phyloP scores from a whole-genome alignment of 139 green algal species.

The Chlorokybus atmophyticus region DNA sequence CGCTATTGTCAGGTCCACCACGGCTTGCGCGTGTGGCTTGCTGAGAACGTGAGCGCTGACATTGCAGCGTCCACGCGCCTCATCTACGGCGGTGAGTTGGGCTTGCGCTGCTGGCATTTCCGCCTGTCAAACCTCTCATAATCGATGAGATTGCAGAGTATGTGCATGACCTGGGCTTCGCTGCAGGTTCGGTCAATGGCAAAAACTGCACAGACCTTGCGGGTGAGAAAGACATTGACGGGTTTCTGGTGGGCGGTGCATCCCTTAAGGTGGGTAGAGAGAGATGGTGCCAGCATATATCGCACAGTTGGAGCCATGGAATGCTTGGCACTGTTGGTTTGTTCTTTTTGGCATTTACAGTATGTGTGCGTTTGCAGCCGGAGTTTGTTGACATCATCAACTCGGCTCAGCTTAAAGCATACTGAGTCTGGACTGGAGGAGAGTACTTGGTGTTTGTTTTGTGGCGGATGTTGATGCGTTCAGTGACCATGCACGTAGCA shows the following conservation, averaged over 20 bases:
- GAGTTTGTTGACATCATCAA: slow-evolving; percentile 7
- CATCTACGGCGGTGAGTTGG: slow-evolving; percentile 29
- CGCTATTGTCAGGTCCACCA: slow-evolving; percentile 75
- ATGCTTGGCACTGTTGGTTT: background rate
- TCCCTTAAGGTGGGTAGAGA: slow-evolving; percentile 18
- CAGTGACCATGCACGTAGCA: too few species aligned
- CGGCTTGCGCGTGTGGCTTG: slow-evolving; percentile 68
- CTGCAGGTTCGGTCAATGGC: slow-evolving; percentile 55
- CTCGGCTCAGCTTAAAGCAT: too few species aligned
- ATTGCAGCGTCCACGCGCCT: slow-evolving; percentile 26
- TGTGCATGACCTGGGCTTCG: background rate
- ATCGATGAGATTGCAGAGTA: background rate
- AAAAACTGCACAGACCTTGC: slow-evolving; percentile 68
- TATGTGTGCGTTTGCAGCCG: background rate
- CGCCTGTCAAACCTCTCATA: background rate
- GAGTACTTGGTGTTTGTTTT: too few species aligned
- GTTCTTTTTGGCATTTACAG: background rate
- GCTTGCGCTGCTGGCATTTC: too few species aligned
- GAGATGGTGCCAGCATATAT: background rate
- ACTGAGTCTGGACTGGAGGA: too few species aligned
- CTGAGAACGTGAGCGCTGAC: slow-evolving; percentile 45
- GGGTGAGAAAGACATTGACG: slow-evolving; percentile 35
- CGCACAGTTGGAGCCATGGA: background rate
- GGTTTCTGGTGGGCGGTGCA: slow-evolving; percentile 32
- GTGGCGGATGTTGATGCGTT: too few species aligned